A percentile compares a stretch with the other conserved stretches of the same genome.
phyloP scores from a whole-genome alignment of 495 filamentous ascomycete species.

The Penicillium flavigenum region DNA sequence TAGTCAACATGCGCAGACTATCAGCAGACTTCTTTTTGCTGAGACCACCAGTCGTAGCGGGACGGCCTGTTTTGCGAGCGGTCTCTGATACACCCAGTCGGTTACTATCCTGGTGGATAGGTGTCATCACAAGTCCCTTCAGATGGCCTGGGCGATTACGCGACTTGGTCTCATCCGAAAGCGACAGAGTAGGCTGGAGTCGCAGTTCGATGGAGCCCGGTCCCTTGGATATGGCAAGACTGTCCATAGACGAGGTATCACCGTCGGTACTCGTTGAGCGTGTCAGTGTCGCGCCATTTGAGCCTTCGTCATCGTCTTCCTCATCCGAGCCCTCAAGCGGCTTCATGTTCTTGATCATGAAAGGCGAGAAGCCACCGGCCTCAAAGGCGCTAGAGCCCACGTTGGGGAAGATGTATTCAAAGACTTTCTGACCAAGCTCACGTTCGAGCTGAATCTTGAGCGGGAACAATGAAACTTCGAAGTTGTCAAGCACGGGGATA shows the following conservation, averaged over 20 bases:
- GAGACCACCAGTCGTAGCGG: conserved; percentile 35
- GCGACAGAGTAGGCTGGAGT: conserved; percentile 72
- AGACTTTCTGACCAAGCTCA: conserved; percentile 89
- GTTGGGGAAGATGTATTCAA: conserved; percentile 97
- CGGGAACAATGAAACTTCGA: conserved; percentile 91
- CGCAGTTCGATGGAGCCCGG: conserved; percentile 72
- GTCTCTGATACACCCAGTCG: conserved; percentile 40
- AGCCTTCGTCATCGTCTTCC: conserved; percentile 46
- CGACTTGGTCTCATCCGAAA: conserved; percentile 50
- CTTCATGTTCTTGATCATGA: conserved; percentile 76
- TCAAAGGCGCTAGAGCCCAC: conserved; percentile 58
- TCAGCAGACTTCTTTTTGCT: conserved; percentile 67
- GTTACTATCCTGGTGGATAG: conserved; percentile 39
- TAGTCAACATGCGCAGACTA: conserved; percentile 55
- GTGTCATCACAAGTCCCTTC: conserved; percentile 50
- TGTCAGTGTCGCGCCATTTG: conserved; percentile 29
- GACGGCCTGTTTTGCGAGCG: conserved; percentile 26
- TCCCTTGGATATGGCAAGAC: conserved; percentile 44
- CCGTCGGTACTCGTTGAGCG: conserved; percentile 28
- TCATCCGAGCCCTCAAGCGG: conserved; percentile 57
- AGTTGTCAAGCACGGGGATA: conserved; percentile 95
- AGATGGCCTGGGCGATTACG: conserved; percentile 34
- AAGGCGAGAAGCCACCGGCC: conserved; percentile 72
- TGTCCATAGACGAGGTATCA: conserved; percentile 36
- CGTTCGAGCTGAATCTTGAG: conserved; percentile 92